A percentile compares a stretch with the other conserved stretches of the same genome.
Conservation (phyloP, 352 stramenopile species). For the Hyaloperonospora arabidopsidis region DNA sequence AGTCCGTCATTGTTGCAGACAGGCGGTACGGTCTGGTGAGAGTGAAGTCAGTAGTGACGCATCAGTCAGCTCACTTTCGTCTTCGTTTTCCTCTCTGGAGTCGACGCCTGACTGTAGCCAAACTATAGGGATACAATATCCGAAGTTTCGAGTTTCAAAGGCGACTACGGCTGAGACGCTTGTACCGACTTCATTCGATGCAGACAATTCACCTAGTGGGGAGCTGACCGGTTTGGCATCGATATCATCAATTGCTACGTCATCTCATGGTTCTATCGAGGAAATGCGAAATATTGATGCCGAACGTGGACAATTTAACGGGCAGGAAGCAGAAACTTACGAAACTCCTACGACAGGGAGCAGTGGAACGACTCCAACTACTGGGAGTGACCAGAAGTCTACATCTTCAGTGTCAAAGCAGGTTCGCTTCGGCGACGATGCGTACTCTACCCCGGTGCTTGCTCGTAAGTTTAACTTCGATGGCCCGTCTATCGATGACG, state of each 20-base stretch:
- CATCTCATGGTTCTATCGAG: constrained; percentile 3
- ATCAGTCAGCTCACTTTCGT: constrained; percentile 30
- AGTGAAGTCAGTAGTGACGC: constrained; percentile 15
- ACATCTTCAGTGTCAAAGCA: constrained; percentile 35
- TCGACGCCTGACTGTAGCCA: constrained; percentile 10
- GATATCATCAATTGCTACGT: constrained; percentile 3
- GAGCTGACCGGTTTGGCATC: constrained; percentile 1
- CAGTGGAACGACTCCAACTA: constrained; percentile 35
- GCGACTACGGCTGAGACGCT: constrained; percentile 29
- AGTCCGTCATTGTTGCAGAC: constrained; percentile 4
- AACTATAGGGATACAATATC: constrained; percentile 10
- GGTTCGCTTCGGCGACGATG: constrained; percentile 41
- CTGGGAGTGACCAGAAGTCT: constrained; percentile 43
- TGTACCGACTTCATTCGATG: constrained; percentile 19
- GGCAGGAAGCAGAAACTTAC: constrained; percentile 4
- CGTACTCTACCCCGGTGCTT: constrained; percentile 52
- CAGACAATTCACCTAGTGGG: constrained; percentile 5
- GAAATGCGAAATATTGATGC: neutral
- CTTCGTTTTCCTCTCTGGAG: constrained; percentile 26
- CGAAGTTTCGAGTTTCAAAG: constrained; percentile 17
- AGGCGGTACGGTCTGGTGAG: constrained; percentile 9
- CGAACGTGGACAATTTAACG: neutral
- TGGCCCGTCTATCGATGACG: constrained; percentile 42
- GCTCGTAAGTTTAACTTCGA: constrained; percentile 57
- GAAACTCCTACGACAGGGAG: constrained; percentile 23